Conservation (phyloP, 1,139 yeast genomes). For the Debaryomyces psychrophilus region DNA sequence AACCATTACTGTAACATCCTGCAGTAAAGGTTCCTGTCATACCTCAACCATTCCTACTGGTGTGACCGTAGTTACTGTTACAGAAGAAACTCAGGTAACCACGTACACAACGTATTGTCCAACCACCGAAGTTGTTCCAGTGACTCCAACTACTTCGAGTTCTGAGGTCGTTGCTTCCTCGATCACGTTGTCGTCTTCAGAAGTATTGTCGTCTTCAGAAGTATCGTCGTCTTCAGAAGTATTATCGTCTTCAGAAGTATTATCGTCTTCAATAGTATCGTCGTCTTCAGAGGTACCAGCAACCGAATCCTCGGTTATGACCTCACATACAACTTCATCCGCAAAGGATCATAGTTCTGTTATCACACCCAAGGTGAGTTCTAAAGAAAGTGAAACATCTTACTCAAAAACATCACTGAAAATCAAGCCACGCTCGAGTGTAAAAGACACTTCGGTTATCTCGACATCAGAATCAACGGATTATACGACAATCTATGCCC, state of each 20-base stretch:
- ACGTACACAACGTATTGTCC: constrained; percentile 33
- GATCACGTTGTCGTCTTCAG: no score
- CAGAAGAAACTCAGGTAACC: constrained; percentile 17
- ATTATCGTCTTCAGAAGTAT: neutral
- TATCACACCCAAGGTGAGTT: neutral
- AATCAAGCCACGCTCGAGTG: neutral
- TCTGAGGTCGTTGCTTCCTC: neutral
- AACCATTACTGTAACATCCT: constrained; percentile 22
- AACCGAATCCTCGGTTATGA: neutral
- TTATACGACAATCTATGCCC: constrained; percentile 2
- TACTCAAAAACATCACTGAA: neutral
- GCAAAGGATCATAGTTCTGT: neutral
- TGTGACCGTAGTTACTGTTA: constrained; percentile 13
- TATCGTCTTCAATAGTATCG: neutral
- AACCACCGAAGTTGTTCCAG: constrained; percentile 15
- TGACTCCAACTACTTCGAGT: neutral
- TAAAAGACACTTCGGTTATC: constrained; percentile 2
- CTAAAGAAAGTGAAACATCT: neutral
- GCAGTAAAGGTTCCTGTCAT: constrained; percentile 10
- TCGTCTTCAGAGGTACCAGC: neutral
- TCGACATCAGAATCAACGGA: constrained; percentile 1
- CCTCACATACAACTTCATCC: neutral
- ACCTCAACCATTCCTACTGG: constrained; percentile 32
- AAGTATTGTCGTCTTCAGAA: neutral
- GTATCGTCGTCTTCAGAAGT: neutral